Percentiles rank a stretch among this genome's conserved stretches.
Conservation (phyloP, 495 filamentous ascomycete genomes). For the Hamigera avellanea region DNA sequence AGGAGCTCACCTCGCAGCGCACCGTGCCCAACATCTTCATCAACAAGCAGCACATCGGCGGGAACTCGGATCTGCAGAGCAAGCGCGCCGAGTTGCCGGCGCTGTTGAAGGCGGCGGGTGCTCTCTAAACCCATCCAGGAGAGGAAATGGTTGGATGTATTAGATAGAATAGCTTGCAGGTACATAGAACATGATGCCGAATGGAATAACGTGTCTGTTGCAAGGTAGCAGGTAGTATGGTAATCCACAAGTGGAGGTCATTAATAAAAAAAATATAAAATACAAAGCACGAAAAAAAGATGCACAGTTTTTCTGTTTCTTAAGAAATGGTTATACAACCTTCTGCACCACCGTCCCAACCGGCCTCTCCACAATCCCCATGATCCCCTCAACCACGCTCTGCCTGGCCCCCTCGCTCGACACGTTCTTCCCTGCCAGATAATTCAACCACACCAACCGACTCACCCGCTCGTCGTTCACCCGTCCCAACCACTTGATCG, state of each 20-base stretch:
- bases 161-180: background rate
- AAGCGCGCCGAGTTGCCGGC: constrained; percentile 42
- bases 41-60: constrained; percentile 78
- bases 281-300: no score
- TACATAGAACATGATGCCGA: background rate
- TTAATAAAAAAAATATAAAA: background rate
- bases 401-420: constrained; percentile 71
- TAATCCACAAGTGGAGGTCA: no score
- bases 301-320: background rate
- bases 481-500: constrained; percentile 45
- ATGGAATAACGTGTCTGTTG: no score
- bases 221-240: no score
- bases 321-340: constrained; percentile 36
- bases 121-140: constrained; percentile 41
- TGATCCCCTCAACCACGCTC: constrained; percentile 76
- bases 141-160: constrained; percentile 2
- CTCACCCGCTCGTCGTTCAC: constrained; percentile 71
- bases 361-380: constrained; percentile 80
- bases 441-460: constrained; percentile 78
- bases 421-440: constrained; percentile 76
- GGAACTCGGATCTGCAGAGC: constrained; percentile 85
- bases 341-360: constrained; percentile 74
- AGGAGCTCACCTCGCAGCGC: constrained; percentile 66
- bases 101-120: constrained; percentile 56
- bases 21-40: constrained; percentile 97